Evolutionary conservation across 305 asterid genomes (phyloP).

Genomic region (Solanum chacoense): DNA sequence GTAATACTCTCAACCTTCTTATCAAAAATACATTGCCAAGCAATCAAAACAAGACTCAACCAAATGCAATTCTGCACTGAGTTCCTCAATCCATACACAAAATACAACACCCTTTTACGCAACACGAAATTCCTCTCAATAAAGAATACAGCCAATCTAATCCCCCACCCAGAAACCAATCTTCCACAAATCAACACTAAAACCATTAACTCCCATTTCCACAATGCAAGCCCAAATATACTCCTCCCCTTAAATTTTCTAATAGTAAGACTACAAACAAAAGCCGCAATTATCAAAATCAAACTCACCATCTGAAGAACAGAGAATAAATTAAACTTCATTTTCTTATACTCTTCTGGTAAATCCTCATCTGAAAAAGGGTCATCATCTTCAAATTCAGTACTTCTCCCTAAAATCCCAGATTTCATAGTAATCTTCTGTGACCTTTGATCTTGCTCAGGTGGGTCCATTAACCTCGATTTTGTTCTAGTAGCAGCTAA

Average conservation of each 20-base stretch:
- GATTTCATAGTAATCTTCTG: slow-evolving; percentile 31
- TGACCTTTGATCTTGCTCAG: slow-evolving; percentile 28
- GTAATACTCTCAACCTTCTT: slow-evolving; percentile 25
- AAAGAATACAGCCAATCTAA: slow-evolving; percentile 32
- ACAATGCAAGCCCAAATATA: slow-evolving; percentile 23
- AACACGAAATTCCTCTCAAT: slow-evolving; percentile 38
- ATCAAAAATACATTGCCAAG: slow-evolving; percentile 46
- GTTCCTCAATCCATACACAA: slow-evolving; percentile 45
- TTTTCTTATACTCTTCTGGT: slow-evolving; percentile 33
- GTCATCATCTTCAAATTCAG: slow-evolving; percentile 40
- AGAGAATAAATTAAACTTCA: slow-evolving; percentile 21
- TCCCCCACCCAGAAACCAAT: slow-evolving; percentile 51
- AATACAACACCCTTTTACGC: slow-evolving; percentile 44
- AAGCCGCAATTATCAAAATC: slow-evolving; percentile 18
- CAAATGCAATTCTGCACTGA: slow-evolving; percentile 52
- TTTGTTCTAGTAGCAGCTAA: slow-evolving; percentile 27
- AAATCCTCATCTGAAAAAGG: slow-evolving; percentile 41
- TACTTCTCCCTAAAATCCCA: slow-evolving; percentile 33
- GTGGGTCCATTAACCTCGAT: slow-evolving; percentile 44
- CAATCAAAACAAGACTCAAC: slow-evolving; percentile 46
- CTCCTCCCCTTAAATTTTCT: slow-evolving; percentile 2
- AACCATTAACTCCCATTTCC: slow-evolving; percentile 57
- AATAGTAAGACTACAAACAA: slow-evolving; percentile 22
- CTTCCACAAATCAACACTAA: slow-evolving; percentile 48
- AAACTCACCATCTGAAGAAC: slow-evolving; percentile 29